phyloP scores from a whole-genome alignment of 2,329 filamentous ascomycete species.

The Thielaviopsis euricoi region DNA sequence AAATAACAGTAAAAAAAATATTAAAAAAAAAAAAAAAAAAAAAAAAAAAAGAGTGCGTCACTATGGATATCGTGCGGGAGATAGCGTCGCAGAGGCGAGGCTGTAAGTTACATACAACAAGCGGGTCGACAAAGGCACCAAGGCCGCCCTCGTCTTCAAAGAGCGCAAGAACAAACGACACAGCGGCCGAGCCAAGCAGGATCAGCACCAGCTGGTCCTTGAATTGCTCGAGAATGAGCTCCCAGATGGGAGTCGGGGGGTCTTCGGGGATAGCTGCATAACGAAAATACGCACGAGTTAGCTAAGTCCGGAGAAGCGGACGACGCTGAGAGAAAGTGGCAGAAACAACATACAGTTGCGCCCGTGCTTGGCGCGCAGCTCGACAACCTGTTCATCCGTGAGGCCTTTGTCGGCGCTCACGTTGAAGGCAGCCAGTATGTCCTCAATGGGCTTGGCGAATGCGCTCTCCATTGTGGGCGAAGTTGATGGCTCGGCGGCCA shows the following conservation, averaged over 20 bases:
- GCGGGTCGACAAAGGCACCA: slow-evolving; percentile 93
- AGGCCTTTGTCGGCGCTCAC: slow-evolving; percentile 40
- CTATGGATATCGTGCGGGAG: not conserved
- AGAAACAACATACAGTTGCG: slow-evolving; percentile 38
- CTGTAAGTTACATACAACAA: slow-evolving; percentile 51
- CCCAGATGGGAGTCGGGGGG: slow-evolving; percentile 87
- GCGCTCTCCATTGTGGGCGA: slow-evolving; percentile 41
- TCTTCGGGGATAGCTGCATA: slow-evolving; percentile 54
- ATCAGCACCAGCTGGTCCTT: slow-evolving; percentile 98
- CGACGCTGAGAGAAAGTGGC: not conserved
- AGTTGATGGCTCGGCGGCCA: slow-evolving; percentile 2
- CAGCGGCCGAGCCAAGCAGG: slow-evolving; percentile 74
- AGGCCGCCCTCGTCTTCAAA: slow-evolving; percentile 88
- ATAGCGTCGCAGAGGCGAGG: not conserved
- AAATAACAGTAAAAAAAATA: slow-evolving; percentile 38
- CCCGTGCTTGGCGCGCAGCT: slow-evolving; percentile 41
- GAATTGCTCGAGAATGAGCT: slow-evolving; percentile 95
- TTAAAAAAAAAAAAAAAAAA: slow-evolving; percentile 28
- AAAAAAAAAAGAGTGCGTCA: slow-evolving; percentile 35
- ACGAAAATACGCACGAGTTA: slow-evolving; percentile 9
- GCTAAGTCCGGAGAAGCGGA: not conserved
- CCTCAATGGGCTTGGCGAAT: slow-evolving; percentile 38
- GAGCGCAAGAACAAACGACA: slow-evolving; percentile 84
- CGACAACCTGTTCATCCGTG: slow-evolving; percentile 39
- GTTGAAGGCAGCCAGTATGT: slow-evolving; percentile 42